A percentile compares a stretch with the other conserved stretches of the same genome.
These are phyloP conservation scores for Yamadazyma aaseri DNA, from an alignment of 1,139 yeast species.

Conservation along the genomic window DNA sequence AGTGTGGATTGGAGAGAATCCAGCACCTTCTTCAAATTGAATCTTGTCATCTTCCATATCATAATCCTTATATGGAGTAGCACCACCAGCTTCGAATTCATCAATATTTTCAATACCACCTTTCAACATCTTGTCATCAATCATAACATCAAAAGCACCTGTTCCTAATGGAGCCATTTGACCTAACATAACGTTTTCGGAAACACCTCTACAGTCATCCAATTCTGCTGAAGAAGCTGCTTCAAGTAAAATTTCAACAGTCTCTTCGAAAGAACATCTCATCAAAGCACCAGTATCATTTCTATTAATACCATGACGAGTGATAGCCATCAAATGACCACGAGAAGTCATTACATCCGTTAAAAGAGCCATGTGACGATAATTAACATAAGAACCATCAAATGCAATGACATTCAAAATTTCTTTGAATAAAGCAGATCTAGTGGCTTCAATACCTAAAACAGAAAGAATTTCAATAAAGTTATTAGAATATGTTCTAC, in stretches of 20 bases:
- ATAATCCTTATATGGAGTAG: conserved; percentile 87
- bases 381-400: conserved; percentile 98
- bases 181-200: conserved; percentile 96
- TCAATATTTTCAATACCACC: conserved; percentile 44
- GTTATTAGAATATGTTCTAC: conserved; percentile 90
- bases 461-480: conserved; percentile 95
- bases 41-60: conserved; percentile 76
- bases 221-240: conserved; percentile 98
- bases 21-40: conserved; percentile 78
- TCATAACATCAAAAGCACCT: conserved; percentile 94
- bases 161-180: conserved; percentile 99
- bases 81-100: conserved; percentile 68
- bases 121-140: conserved; percentile 86
- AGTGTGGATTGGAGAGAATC: conserved; percentile 92
- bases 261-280: conserved; percentile 99
- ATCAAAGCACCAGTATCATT: conserved; percentile 98
- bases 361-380: conserved; percentile 95
- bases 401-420: conserved; percentile 96
- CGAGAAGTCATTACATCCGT: conserved; percentile 99
- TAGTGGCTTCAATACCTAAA: conserved; percentile 97
- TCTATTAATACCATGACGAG: conserved; percentile 99
- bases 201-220: conserved; percentile 98
- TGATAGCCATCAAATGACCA: conserved; percentile 97
- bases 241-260: conserved; percentile 94
- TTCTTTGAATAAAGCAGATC: conserved; percentile 90